Percentiles rank a stretch among this genome's conserved stretches.
phyloP scores from a whole-genome alignment of 805 yeast genomes.

The Candida suzukii region DNA sequence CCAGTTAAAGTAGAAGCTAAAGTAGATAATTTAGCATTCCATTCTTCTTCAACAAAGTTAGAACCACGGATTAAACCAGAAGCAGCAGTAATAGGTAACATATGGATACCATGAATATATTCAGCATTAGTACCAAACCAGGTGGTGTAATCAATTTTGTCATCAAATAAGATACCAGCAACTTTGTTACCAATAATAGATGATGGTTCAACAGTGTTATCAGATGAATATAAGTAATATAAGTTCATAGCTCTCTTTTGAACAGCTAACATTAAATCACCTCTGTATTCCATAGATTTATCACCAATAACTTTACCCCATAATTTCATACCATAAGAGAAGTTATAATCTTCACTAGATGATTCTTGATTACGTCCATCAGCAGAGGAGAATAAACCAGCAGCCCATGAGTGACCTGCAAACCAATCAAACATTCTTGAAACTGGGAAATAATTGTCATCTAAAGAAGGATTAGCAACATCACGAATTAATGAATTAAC shows the following conservation, averaged over 20 bases:
- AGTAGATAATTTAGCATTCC: conserved; percentile 42
- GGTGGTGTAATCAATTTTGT: conserved; percentile 66
- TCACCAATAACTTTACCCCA: conserved; percentile 56
- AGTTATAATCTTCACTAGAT: conserved; percentile 68
- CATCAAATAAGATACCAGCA: conserved; percentile 68
- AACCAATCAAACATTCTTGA: conserved; percentile 69
- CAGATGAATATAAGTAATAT: conserved; percentile 48
- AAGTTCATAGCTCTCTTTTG: conserved; percentile 45
- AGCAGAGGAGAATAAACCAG: conserved; percentile 61
- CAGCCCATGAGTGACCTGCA: conserved; percentile 76
- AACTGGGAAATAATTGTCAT: conserved; percentile 56
- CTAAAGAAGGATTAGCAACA: conserved; percentile 50
- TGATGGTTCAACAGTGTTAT: conserved; percentile 50
- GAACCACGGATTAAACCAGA: conserved; percentile 53
- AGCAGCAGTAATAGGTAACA: conserved; percentile 65
- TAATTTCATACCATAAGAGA: conserved; percentile 59
- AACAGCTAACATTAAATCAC: conserved; percentile 55
- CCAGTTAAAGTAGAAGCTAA: conserved; percentile 44
- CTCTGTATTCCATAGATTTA: conserved; percentile 42
- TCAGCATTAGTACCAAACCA: conserved; percentile 69
- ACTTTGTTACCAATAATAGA: conserved; percentile 56
- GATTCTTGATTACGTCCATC: conserved; percentile 78
- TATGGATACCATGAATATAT: conserved; percentile 74
- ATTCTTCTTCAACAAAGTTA: conserved; percentile 54
- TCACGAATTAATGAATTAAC: conserved; percentile 58